A percentile compares a stretch with the other conserved stretches of the same genome.
These are phyloP conservation scores for Corynascus novoguineensis DNA, from an alignment of 495 filamentous ascomycete genomes.

Conservation along the genomic window DNA sequence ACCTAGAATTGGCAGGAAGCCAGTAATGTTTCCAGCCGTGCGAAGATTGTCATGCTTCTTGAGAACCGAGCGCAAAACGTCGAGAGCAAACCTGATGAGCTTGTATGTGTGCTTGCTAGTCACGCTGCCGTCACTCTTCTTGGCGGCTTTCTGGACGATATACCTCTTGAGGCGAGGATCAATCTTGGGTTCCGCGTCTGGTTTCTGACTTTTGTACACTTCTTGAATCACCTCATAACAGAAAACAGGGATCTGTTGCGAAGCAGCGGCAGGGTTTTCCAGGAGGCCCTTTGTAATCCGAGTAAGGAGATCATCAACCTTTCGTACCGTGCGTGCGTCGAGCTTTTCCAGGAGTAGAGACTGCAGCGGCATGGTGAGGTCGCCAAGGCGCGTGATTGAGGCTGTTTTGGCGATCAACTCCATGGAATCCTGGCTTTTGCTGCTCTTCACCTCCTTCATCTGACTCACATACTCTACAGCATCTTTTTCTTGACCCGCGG, in stretches of 20 bases:
- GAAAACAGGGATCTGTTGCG: conserved; percentile 76
- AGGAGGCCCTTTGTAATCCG: conserved; percentile 77
- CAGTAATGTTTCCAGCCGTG: conserved; percentile 69
- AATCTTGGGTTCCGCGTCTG: conserved; percentile 39
- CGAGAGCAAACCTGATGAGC: conserved; percentile 76
- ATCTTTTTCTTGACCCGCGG: conserved; percentile 95
- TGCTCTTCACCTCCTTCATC: conserved; percentile 96
- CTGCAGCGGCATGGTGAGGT: conserved; percentile 71
- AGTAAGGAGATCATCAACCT: conserved; percentile 83
- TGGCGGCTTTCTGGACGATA: conserved; percentile 67
- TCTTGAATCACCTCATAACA: conserved; percentile 90
- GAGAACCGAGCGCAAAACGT: conserved; percentile 72
- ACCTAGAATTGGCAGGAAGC: conserved; percentile 82
- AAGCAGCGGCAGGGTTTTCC: conserved; percentile 68
- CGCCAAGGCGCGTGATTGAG: conserved; percentile 65
- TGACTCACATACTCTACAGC: conserved; percentile 90
- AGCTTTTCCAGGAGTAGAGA: conserved; percentile 74
- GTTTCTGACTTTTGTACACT: conserved; percentile 59
- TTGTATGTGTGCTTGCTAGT: conserved; percentile 78
- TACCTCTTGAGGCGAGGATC: conserved; percentile 64
- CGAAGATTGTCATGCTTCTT: conserved; percentile 75
- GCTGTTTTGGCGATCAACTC: conserved; percentile 80
- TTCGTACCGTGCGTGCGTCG: conserved; percentile 68
- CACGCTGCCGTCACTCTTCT: conserved; percentile 57
- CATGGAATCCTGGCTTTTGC: conserved; percentile 97